A percentile compares a stretch with the other conserved stretches of the same genome.
Evolutionary conservation across 345 rosid genomes (phyloP).

Genomic region (Cochlearia excelsa): DNA sequence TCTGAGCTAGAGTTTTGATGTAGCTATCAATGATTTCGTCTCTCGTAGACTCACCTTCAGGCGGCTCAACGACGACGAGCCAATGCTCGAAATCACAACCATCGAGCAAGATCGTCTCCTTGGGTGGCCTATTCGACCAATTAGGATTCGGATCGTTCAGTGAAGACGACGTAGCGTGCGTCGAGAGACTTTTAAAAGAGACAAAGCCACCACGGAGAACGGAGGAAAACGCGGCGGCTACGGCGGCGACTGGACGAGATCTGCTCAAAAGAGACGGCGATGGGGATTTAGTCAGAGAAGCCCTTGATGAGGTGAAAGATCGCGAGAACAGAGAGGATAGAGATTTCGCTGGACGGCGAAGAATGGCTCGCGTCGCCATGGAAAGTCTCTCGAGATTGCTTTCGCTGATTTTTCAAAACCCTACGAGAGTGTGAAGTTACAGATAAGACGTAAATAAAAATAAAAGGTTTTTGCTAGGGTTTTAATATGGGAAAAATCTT

Average conservation of each 20-base stretch:
- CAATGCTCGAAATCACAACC: conserved; percentile 95
- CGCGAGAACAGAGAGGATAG: conserved; percentile 29
- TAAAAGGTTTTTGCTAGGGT: too few relatives aligned
- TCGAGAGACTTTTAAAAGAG: conserved; percentile 40
- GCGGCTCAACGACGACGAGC: conserved; percentile 82
- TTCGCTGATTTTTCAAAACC: not conserved
- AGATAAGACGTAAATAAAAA: too few relatives aligned
- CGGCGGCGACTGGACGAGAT: conserved; percentile 21
- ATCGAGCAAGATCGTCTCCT: conserved; percentile 87
- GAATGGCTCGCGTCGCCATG: conserved; percentile 48
- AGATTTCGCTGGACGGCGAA: conserved; percentile 44
- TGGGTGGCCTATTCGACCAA: conserved; percentile 90
- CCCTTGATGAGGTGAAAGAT: conserved; percentile 28
- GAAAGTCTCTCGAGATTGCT: not conserved
- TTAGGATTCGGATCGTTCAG: conserved; percentile 76
- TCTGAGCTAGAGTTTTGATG: conserved; percentile 63
- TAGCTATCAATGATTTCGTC: conserved; percentile 81
- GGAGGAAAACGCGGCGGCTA: conserved; percentile 1
- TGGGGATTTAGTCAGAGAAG: conserved; percentile 24
- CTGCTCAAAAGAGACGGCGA: conserved; percentile 29
- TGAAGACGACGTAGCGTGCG: conserved; percentile 56
- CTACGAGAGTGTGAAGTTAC: conserved; percentile 5
- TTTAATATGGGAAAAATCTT: too few relatives aligned
- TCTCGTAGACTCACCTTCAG: conserved; percentile 61
- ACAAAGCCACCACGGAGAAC: conserved; percentile 30